These are phyloP conservation scores for Verticillium nubilum DNA, from an alignment of 2,329 filamentous ascomycete species.

Conservation along the genomic window DNA sequence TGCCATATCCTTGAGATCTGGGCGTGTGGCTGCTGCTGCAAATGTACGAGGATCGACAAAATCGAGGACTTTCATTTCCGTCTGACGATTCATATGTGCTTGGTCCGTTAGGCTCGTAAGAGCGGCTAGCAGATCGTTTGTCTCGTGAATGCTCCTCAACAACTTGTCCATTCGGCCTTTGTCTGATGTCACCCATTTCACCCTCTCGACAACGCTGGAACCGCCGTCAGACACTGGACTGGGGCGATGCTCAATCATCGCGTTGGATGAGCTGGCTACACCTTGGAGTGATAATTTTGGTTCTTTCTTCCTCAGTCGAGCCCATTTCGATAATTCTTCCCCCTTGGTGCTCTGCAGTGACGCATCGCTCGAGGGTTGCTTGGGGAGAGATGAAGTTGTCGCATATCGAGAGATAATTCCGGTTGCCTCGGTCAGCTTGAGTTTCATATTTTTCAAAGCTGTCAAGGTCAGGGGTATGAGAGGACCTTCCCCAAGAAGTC, in stretches of 20 bases:
- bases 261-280: neutral
- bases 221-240: no score
- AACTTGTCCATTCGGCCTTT: neutral
- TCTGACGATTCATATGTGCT: neutral
- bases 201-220: neutral
- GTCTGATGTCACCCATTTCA: neutral
- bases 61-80: neutral
- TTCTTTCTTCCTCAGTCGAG: neutral
- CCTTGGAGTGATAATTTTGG: neutral
- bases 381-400: neutral
- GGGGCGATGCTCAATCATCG: neutral
- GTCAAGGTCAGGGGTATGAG: neutral
- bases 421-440: neutral
- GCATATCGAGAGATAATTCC: neutral
- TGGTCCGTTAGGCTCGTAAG: neutral
- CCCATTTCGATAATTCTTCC: neutral
- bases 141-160: neutral
- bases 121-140: neutral
- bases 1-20: neutral
- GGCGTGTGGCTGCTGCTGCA: neutral
- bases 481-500: neutral
- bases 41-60: neutral
- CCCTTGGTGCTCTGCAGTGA: neutral
- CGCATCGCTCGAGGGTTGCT: neutral
- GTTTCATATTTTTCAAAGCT: neutral